Evolutionary conservation across 139 green algal genomes (phyloP), one percentile per base, ranked within the genome.

Genomic region (Chlorella sp.): DNA sequence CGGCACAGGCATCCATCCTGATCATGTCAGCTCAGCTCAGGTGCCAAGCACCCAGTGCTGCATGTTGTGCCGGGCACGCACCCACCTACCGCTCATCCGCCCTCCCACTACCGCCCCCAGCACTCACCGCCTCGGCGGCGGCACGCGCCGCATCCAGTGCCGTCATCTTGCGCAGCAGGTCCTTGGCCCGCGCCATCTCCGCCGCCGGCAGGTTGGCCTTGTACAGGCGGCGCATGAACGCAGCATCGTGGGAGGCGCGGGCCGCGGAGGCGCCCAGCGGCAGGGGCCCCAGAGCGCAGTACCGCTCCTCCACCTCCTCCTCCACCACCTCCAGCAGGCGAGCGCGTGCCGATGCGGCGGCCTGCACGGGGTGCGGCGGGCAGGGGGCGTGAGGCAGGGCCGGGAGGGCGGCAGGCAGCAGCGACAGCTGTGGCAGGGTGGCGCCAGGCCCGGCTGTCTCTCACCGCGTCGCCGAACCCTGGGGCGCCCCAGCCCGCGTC

Each of bases 141-240:
- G 65, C 51, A 15, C 74, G 63, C 21, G 81, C 80, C 1, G 20
- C 25, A 28, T 83, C 82, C 44, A 90, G 84, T 1, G 47, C 57
- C 11, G 64, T 36, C 51, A 90, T 32, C 67, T 90, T 90, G 65
- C 44, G 36, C 55, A 90, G 67, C 51, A 90, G 68, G 44, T 90
- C 81, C 57, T 73, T 84, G 63, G 47, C 74, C 34, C 56, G 63
- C n/a, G 39, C 32, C 36, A 81, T 51, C 39, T 88, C 81, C 3
- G 78, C 23, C 17, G 63, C 7, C 13, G 86, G 71, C 86, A 90
- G 82, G 41, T 79, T 78, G 44, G 81, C 81, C n/a, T 80, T 62
- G 60, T 76, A 75, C 68, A 90, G 75, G 17, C 82, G 62, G 39
- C 38, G 74, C 60, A 30, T 60, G 18, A 89, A 57, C 4, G 55